A percentile compares a stretch with the other conserved stretches of the same genome.
Conservation (phyloP, 2,329 filamentous ascomycete species). For the Sphaerulina musiva region DNA sequence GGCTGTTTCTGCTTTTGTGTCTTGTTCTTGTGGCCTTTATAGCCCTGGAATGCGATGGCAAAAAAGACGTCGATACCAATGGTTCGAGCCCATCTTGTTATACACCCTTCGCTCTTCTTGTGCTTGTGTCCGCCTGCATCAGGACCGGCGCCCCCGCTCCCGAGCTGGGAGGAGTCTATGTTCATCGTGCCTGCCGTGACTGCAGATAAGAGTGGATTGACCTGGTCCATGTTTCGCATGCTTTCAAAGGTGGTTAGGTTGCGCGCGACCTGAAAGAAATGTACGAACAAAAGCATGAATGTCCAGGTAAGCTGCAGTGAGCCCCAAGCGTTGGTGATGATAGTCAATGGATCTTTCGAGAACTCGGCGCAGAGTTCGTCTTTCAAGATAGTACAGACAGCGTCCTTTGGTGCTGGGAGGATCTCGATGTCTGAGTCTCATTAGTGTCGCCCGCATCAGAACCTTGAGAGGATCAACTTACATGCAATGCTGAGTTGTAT, state of each 20-base stretch:
- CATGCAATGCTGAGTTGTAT: slow-evolving; percentile 67
- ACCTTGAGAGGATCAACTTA: slow-evolving; percentile 38
- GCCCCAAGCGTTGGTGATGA: slow-evolving; percentile 73
- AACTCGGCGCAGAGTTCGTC: slow-evolving; percentile 66
- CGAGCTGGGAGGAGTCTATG: slow-evolving; percentile 63
- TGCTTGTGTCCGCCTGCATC: slow-evolving; percentile 45
- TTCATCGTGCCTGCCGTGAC: slow-evolving; percentile 65
- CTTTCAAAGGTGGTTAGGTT: slow-evolving; percentile 96
- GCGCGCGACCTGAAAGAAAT: slow-evolving; percentile 83
- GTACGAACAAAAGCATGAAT: slow-evolving; percentile 91
- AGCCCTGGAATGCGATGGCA: slow-evolving; percentile 75
- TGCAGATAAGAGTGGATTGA: slow-evolving; percentile 61
- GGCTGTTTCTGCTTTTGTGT: slow-evolving; percentile 20
- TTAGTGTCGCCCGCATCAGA: background rate
- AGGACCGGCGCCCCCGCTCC: slow-evolving; percentile 58
- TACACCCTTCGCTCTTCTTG: slow-evolving; percentile 58
- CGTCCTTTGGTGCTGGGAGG: slow-evolving; percentile 45
- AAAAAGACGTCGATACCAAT: slow-evolving; percentile 91
- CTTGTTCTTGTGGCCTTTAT: slow-evolving; percentile 48
- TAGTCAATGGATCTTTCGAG: slow-evolving; percentile 75
- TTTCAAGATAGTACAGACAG: slow-evolving; percentile 68
- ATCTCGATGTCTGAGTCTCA: slow-evolving; percentile 28
- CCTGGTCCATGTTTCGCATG: slow-evolving; percentile 64
- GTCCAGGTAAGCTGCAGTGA: slow-evolving; percentile 88
- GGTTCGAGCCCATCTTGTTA: slow-evolving; percentile 74